Evolutionary conservation across 371 early-diverging fungal species (phyloP).

Genomic region (Mortierella polycephala): DNA sequence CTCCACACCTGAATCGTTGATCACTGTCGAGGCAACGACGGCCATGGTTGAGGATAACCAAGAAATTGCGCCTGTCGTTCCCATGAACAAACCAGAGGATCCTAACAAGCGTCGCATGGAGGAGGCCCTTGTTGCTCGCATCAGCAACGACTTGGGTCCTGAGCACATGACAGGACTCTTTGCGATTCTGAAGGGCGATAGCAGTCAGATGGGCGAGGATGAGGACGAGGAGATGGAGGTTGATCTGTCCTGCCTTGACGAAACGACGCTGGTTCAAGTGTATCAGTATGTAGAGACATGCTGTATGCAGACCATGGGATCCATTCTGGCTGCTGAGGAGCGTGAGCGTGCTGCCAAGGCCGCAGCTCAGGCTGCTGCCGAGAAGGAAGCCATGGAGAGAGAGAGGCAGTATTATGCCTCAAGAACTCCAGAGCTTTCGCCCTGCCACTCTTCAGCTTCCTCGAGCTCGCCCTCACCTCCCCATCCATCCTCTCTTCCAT

Average conservation of each 20-base stretch:
- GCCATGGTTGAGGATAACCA: not conserved
- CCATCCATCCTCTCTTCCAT: slow-evolving; percentile 25
- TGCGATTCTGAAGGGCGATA: slow-evolving; percentile 34
- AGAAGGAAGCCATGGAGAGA: slow-evolving; percentile 14
- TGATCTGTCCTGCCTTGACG: slow-evolving; percentile 41
- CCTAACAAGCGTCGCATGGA: slow-evolving; percentile 56
- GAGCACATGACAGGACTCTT: slow-evolving; percentile 48
- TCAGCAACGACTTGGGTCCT: slow-evolving; percentile 44
- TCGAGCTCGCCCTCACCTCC: slow-evolving; percentile 43
- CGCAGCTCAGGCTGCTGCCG: not conserved
- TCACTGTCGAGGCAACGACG: not conserved
- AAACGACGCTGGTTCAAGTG: slow-evolving; percentile 39
- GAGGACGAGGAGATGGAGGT: slow-evolving; percentile 50
- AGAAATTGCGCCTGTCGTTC: not conserved
- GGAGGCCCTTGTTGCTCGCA: slow-evolving; percentile 37
- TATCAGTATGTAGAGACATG: slow-evolving; percentile 52
- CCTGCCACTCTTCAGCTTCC: slow-evolving; percentile 27
- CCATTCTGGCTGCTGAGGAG: slow-evolving; percentile 35
- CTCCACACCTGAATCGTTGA: not conserved
- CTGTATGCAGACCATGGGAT: slow-evolving; percentile 43
- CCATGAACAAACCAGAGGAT: slow-evolving; percentile 15
- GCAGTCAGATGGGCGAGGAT: slow-evolving; percentile 12
- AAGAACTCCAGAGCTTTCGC: slow-evolving; percentile 45
- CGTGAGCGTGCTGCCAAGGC: slow-evolving; percentile 25
- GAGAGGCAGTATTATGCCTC: slow-evolving; percentile 11